Conservation (phyloP, 495 filamentous ascomycete species). For the Aspergillus affinis region DNA sequence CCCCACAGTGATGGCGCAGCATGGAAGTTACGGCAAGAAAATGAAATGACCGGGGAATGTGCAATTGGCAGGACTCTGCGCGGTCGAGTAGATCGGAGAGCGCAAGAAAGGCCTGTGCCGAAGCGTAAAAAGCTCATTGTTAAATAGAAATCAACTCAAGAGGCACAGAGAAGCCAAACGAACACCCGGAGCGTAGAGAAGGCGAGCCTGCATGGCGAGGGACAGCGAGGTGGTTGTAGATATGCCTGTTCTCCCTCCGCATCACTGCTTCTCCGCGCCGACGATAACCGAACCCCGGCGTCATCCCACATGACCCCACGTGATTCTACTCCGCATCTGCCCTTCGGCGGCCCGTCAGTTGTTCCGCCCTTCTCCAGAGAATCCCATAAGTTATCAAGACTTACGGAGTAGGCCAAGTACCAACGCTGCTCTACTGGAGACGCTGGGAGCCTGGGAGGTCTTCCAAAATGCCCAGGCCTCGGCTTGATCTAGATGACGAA, state of each 20-base stretch:
- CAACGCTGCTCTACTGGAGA: too few species aligned
- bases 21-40: constrained; percentile 56
- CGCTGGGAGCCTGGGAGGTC: too few species aligned
- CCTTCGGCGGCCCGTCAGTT: background rate
- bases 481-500: too few species aligned
- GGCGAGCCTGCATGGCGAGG: constrained; percentile 11
- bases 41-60: constrained; percentile 21
- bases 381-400: background rate
- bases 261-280: constrained; percentile 26
- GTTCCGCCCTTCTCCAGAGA: background rate
- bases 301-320: constrained; percentile 26
- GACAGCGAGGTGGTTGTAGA: constrained; percentile 2
- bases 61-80: constrained; percentile 32
- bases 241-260: constrained; percentile 16
- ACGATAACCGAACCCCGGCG: constrained; percentile 41
- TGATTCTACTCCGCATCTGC: constrained; percentile 21
- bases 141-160: constrained; percentile 4
- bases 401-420: background rate
- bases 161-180: background rate
- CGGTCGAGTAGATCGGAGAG: constrained; percentile 28
- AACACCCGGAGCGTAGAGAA: constrained; percentile 23
- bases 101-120: constrained; percentile 27
- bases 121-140: constrained; percentile 40
- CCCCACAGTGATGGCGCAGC: constrained; percentile 54
- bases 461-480: too few species aligned